A percentile compares a stretch with the other conserved stretches of the same genome.
These are phyloP conservation scores for Apiotrichum sp. DNA, from an alignment of 1,284 basidiomycete genomes.

Conservation along the genomic window DNA sequence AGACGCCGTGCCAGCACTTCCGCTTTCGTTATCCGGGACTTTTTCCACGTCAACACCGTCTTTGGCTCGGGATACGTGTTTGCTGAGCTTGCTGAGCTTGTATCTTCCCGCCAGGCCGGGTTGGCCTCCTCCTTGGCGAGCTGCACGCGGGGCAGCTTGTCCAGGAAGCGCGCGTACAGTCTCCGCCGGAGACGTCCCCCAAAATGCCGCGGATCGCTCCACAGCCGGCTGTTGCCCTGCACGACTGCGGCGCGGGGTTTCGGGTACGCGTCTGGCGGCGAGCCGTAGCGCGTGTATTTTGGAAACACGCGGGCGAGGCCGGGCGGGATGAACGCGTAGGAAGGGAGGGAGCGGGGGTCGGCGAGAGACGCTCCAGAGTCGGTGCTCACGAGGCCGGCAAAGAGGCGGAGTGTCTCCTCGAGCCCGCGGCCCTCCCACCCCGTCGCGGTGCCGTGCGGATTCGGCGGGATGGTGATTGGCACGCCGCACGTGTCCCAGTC, in stretches of 20 bases:
- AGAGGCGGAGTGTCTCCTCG: conserved; percentile 17
- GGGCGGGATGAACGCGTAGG: conserved; percentile 3
- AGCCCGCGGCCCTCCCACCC: conserved; percentile 13
- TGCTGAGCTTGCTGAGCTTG: too few species aligned
- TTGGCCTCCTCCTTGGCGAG: neutral
- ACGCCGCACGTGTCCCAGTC: conserved; percentile 15
- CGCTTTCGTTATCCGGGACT: too few species aligned
- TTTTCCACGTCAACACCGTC: too few species aligned
- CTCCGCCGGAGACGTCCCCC: conserved; percentile 21
- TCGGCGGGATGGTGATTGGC: conserved; percentile 21
- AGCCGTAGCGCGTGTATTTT: neutral
- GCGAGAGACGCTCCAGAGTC: neutral
- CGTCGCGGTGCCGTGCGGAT: neutral
- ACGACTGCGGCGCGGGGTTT: conserved; percentile 23
- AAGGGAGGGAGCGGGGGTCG: neutral
- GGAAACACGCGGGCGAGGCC: conserved; percentile 9
- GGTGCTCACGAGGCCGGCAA: conserved; percentile 16
- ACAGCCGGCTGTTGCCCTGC: conserved; percentile 25
- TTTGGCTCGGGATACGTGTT: too few species aligned
- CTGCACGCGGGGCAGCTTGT: neutral
- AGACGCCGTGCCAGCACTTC: too few species aligned
- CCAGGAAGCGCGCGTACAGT: conserved; percentile 24
- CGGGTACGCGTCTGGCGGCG: conserved; percentile 11
- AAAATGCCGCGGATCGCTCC: conserved; percentile 22
- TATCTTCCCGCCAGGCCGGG: too few species aligned